phyloP scores from a whole-genome alignment of 139 green algal species.

The Coelastrella sp. region DNA sequence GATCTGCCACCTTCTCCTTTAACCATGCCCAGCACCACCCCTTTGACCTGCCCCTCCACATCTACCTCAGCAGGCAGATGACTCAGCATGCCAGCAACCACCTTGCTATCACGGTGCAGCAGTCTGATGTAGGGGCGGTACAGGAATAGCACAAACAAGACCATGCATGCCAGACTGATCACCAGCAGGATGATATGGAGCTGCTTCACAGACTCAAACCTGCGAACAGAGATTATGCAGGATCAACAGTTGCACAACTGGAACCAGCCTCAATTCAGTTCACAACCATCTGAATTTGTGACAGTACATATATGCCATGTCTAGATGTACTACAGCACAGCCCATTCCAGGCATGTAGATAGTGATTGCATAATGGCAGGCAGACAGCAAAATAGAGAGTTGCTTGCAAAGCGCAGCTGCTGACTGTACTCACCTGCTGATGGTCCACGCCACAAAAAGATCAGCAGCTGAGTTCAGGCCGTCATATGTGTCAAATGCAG shows the following conservation, averaged over 20 bases:
- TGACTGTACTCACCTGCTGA: background rate
- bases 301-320: background rate
- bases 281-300: background rate
- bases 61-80: slow-evolving; percentile 55
- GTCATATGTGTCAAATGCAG: background rate
- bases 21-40: slow-evolving; percentile 35
- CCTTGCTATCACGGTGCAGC: slow-evolving; percentile 42
- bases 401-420: no score
- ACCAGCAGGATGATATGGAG: slow-evolving; percentile 43
- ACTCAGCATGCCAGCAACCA: slow-evolving; percentile 50
- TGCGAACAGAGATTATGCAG: background rate
- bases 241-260: background rate
- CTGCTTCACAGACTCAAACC: slow-evolving; percentile 20
- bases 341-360: background rate
- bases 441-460: slow-evolving; percentile 17
- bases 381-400: background rate
- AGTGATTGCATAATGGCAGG: background rate
- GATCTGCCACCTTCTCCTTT: background rate
- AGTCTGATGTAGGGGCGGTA: background rate
- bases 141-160: background rate
- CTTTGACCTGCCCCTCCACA: slow-evolving; percentile 50
- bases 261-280: background rate
- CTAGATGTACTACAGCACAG: background rate
- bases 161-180: slow-evolving; percentile 22
- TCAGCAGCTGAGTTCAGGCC: background rate